A percentile compares a stretch with the other conserved stretches of the same genome.
Conservation (phyloP, 495 filamentous ascomycete genomes). For the Penicillium parvum region DNA sequence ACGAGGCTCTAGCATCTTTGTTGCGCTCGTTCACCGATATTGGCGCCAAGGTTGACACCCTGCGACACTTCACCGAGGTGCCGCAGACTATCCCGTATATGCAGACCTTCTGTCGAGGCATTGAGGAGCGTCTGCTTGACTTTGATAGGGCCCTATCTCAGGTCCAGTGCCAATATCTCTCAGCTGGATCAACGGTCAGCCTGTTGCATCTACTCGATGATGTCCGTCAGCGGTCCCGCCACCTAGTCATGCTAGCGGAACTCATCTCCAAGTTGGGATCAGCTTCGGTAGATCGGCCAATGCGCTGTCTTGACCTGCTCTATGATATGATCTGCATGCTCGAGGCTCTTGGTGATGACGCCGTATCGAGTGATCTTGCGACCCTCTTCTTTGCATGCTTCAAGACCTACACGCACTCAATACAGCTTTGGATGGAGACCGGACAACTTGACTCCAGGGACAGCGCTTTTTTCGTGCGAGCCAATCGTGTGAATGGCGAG, state of each 20-base stretch:
- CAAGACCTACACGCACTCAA: conserved; percentile 72
- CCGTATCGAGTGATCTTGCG: conserved; percentile 55
- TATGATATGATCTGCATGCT: conserved; percentile 62
- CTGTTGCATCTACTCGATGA: conserved; percentile 61
- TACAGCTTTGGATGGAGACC: conserved; percentile 79
- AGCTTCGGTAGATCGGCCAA: conserved; percentile 31
- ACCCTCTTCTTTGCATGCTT: conserved; percentile 79
- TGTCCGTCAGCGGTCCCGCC: conserved; percentile 46
- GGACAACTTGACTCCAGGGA: conserved; percentile 63
- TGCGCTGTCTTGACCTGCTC: conserved; percentile 68
- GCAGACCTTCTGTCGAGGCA: conserved; percentile 51
- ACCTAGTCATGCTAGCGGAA: conserved; percentile 52
- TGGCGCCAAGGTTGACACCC: conserved; percentile 39
- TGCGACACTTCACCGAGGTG: conserved; percentile 43
- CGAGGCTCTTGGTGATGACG: conserved; percentile 63
- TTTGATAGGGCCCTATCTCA: conserved; percentile 44
- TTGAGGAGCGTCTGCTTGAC: conserved; percentile 36
- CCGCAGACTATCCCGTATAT: conserved; percentile 44
- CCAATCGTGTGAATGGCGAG: conserved; percentile 53
- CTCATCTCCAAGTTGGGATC: conserved; percentile 32
- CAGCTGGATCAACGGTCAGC: conserved; percentile 34
- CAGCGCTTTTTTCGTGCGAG: conserved; percentile 68
- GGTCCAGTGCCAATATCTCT: conserved; percentile 42
- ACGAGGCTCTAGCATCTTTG: conserved; percentile 33
- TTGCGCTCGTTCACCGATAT: conserved; percentile 41